Evolutionary conservation across 1,139 yeast species (phyloP), one percentile per base, ranked within the genome.

Genomic region (Candida mesenterica): DNA sequence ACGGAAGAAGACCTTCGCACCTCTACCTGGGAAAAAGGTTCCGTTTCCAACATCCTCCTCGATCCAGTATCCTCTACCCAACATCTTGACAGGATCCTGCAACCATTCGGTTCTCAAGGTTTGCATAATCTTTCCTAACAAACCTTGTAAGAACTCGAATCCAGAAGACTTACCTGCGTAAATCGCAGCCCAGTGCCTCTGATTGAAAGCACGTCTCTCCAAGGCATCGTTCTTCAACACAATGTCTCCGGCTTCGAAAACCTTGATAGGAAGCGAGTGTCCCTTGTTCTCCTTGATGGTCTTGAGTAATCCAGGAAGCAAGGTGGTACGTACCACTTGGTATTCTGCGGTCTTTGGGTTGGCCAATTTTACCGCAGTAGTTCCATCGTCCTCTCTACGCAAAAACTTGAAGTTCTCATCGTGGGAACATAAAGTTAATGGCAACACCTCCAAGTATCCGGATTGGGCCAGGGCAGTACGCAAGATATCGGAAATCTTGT

Each of bases 301-400:
- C 67, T 94, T 94, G 57, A 94, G 78, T 44, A 94, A 77, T 49
- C 99, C 99, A 34, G 98, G 97, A 42, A 92, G 70, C 50, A 94
- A 74, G 25, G 95, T 79, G 15, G 98, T 92, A 72, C 98, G 83
- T 27, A 94, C 97, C 42, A 94, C 98, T 69, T 94, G 97, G 64
- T 92, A 94, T 67, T 94, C 99, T 34, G 80, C 65, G 15, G 98
- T 92, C 71, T 94, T 94, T 44, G 99, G 99, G 65, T 94, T 94
- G 41, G 86, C 97, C 52, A 94, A 77, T 52, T 84, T 81, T 38
- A 94, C 97, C 26, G 94, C 97, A 37, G 68, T 68, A 15, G 75
- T 75, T 45, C 77, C 77, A 57, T 89, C 94, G 60, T 92, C 97
- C 38, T 61, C 59, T 38, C 72, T 71, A 60, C 89, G 81, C 57